These are phyloP conservation scores for California macrophylla DNA, from an alignment of 441 rosid species.

Conservation along the genomic window DNA sequence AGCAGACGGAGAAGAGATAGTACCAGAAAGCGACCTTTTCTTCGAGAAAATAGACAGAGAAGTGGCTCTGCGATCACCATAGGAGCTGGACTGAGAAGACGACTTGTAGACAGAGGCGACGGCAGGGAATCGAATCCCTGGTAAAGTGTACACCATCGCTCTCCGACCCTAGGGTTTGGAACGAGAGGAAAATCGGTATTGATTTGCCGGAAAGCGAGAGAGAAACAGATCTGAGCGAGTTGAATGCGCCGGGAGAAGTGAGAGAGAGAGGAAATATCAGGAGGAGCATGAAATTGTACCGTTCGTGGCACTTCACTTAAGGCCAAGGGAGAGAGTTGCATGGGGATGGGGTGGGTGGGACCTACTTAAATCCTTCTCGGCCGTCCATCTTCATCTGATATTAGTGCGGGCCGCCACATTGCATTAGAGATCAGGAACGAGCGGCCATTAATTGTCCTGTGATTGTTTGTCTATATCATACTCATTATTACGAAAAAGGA, in stretches of 20 bases:
- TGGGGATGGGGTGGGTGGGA: constrained; percentile 13
- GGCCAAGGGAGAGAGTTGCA: constrained; percentile 11
- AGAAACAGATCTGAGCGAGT: neutral
- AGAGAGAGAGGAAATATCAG: constrained; percentile 6
- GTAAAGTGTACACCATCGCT: constrained; percentile 44
- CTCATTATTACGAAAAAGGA: neutral
- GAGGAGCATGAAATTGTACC: neutral
- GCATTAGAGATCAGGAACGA: neutral
- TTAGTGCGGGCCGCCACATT: neutral
- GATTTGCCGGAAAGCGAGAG: neutral
- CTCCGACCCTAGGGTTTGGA: neutral
- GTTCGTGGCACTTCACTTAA: constrained; percentile 9
- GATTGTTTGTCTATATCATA: neutral
- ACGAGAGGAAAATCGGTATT: neutral
- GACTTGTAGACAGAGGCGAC: constrained; percentile 33
- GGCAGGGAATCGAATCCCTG: constrained; percentile 44
- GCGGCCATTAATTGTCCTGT: neutral
- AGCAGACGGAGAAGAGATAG: constrained; percentile 11
- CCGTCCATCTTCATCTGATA: constrained; percentile 12
- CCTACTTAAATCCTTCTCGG: constrained; percentile 13
- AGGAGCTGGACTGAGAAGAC: constrained; percentile 25
- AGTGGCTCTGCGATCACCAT: constrained; percentile 37
- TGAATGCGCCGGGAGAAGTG: constrained; percentile 18
- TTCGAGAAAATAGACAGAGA: constrained; percentile 34
- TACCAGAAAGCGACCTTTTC: constrained; percentile 45